Conservation (phyloP, 345 rosid species). For the Kernera saxatilis region DNA sequence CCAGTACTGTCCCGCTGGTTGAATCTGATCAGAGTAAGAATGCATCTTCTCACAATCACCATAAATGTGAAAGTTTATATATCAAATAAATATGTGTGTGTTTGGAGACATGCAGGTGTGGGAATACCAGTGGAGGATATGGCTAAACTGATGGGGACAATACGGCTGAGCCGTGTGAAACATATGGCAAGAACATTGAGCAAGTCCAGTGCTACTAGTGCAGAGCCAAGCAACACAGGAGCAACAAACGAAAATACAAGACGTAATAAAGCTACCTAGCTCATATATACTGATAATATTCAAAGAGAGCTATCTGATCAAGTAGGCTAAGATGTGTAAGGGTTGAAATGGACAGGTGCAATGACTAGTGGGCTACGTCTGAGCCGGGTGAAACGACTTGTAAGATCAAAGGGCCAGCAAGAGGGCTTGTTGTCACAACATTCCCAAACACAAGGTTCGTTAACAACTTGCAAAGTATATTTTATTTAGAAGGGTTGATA, state of each 20-base stretch:
- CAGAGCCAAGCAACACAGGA: constrained; percentile 22
- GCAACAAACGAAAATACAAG: constrained; percentile 28
- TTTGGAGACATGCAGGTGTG: constrained; percentile 37
- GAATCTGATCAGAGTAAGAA: constrained; percentile 31
- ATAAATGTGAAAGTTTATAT: background rate
- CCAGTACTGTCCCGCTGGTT: constrained; percentile 12
- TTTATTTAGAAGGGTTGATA: background rate
- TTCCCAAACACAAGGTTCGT: constrained; percentile 42
- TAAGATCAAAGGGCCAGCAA: constrained; percentile 40
- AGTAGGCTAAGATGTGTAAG: background rate
- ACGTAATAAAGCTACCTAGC: constrained; percentile 40
- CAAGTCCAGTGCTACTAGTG: constrained; percentile 19
- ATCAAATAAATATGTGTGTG: no score
- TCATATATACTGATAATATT: background rate
- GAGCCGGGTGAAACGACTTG: constrained; percentile 64
- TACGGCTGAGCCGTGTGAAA: constrained; percentile 65
- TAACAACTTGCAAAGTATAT: background rate
- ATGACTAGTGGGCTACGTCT: constrained; percentile 55
- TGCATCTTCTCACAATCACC: no score
- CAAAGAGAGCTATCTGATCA: background rate
- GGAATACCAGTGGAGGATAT: constrained; percentile 48
- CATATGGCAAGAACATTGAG: constrained; percentile 66
- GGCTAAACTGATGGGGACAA: constrained; percentile 43
- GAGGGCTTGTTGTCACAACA: constrained; percentile 16
- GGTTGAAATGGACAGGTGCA: constrained; percentile 40